These are phyloP conservation scores for Phlegmacium glaucopus DNA, from an alignment of 768 basidiomycete genomes.

Conservation along the genomic window DNA sequence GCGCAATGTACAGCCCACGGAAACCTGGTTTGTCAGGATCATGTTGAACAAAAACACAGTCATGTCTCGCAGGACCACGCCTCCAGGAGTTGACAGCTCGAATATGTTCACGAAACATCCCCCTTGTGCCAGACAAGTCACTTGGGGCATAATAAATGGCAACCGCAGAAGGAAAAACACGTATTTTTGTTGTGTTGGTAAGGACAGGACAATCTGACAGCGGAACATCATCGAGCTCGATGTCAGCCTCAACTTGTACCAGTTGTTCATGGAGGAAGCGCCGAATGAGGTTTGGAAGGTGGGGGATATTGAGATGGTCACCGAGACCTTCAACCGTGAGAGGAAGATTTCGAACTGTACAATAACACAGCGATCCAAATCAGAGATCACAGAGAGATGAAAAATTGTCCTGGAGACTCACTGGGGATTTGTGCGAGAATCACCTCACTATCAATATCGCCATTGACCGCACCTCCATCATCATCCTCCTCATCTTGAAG, in stretches of 20 bases:
- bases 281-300: not conserved
- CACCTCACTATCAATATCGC: not conserved
- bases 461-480: conserved; percentile 1
- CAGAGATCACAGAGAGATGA: not conserved
- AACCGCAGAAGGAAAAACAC: too few relatives aligned
- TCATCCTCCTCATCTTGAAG: conserved; percentile 1
- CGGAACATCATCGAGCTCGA: conserved; percentile 15
- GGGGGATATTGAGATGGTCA: not conserved
- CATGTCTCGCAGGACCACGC: too few relatives aligned
- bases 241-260: not conserved
- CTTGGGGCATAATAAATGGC: too few relatives aligned
- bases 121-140: too few relatives aligned
- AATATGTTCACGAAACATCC: too few relatives aligned
- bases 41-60: too few relatives aligned
- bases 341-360: not conserved
- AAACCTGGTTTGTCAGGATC: too few relatives aligned
- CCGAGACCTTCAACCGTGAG: conserved; percentile 4
- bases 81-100: too few relatives aligned
- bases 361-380: not conserved
- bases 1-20: conserved; percentile 19
- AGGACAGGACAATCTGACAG: too few relatives aligned
- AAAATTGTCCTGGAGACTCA: not conserved
- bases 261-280: not conserved
- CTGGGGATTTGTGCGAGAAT: not conserved
- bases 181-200: too few relatives aligned